Conservation (phyloP, 768 basidiomycete species). For the Agaricus sinodeliciosus region DNA sequence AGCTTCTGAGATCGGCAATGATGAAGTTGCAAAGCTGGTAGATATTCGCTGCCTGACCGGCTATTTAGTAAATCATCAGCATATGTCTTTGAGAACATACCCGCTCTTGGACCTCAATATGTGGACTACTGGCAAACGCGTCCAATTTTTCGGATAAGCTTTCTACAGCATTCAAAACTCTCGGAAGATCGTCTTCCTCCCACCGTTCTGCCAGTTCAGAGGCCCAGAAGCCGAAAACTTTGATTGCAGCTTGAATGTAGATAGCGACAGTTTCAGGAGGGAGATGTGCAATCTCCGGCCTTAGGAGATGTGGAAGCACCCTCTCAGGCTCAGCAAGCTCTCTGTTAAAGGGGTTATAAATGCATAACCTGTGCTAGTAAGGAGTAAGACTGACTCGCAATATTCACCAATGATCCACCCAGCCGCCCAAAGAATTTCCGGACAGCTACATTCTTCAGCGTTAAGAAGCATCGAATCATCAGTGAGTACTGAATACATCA, state of each 20-base stretch:
- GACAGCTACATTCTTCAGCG: conserved; percentile 65
- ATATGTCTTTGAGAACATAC: conserved; percentile 34
- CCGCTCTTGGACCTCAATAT: conserved; percentile 92
- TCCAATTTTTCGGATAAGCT: conserved; percentile 51
- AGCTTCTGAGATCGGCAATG: conserved; percentile 58
- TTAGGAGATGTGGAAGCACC: conserved; percentile 62
- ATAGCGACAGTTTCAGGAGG: conserved; percentile 63
- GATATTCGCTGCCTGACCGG: conserved; percentile 69
- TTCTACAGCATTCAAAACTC: conserved; percentile 59
- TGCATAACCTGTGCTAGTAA: neutral
- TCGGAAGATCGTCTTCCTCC: conserved; percentile 64
- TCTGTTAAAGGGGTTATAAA: conserved; percentile 30
- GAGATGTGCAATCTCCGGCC: conserved; percentile 49
- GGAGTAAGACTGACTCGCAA: conserved; percentile 56
- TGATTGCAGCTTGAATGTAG: conserved; percentile 77
- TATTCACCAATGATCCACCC: conserved; percentile 98
- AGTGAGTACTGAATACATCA: conserved; percentile 75
- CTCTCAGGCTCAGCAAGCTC: conserved; percentile 77
- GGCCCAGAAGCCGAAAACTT: conserved; percentile 85
- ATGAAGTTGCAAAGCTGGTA: conserved; percentile 72
- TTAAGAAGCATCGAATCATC: conserved; percentile 72
- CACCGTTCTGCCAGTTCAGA: conserved; percentile 71
- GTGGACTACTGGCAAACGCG: conserved; percentile 50
- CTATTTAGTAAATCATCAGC: neutral
- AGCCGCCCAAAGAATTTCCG: conserved; percentile 87